Conservation (phyloP, 179 eudicot species). For the Beta macrorhiza region DNA sequence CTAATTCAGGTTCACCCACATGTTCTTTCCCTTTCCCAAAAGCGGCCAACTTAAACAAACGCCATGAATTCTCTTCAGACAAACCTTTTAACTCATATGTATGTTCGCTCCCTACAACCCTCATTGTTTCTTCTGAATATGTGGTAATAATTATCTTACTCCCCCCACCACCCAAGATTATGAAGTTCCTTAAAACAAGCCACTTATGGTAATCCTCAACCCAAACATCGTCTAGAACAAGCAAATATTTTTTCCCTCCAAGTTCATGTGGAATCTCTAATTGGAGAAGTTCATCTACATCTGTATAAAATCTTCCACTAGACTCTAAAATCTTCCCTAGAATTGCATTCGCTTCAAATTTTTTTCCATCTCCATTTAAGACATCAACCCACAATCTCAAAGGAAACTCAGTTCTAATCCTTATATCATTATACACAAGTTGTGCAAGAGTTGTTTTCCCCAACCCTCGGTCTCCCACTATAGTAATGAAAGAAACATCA, state of each 20-base stretch:
- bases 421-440: constrained; percentile 19
- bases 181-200: constrained; percentile 6
- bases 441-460: constrained; percentile 28
- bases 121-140: not conserved
- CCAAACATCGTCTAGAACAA: constrained; percentile 27
- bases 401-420: not conserved
- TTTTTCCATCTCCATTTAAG: not conserved
- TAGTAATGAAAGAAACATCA: not conserved
- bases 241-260: constrained; percentile 12
- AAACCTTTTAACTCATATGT: constrained; percentile 8
- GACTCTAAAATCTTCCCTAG: not conserved
- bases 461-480: not conserved
- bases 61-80: constrained; percentile 15
- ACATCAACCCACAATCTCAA: constrained; percentile 18
- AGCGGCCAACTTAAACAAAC: not conserved
- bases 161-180: constrained; percentile 4
- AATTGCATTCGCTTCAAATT: not conserved
- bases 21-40: not conserved
- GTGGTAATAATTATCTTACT: constrained; percentile 17
- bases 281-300: not conserved
- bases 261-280: not conserved
- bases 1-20: not conserved
- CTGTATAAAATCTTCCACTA: not conserved
- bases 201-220: constrained; percentile 10
- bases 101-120: not conserved